Evolutionary conservation across 129 eudicot species (phyloP), one percentile per base, ranked within the genome.

Genomic region (Dittrichia graveolens): DNA sequence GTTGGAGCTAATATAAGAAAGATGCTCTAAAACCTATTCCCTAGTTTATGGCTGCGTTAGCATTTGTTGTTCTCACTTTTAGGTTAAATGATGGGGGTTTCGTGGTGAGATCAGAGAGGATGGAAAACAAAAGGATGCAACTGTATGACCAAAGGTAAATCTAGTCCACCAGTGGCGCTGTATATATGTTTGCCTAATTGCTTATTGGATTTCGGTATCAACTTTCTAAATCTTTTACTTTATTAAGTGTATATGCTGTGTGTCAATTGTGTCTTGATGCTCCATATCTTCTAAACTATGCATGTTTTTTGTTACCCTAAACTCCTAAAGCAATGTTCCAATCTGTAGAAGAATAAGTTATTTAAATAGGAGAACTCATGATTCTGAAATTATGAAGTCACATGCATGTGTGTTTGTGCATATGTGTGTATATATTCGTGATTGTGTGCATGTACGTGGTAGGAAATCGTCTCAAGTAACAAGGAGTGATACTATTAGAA

Each of bases 21-120:
- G 16, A 67, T 54, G 39, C 37, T 47, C 58, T 31, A 18, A 38
- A 67, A 35, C 31, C 48, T 8, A 37, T 37, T 38, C 60, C 53
- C 40, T 8, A 43, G 16, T 42, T 61, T n/a, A 61, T 57, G 6
- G 14, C 46, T 60, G 56, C 78, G 75, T 72, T 46, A 38, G 44
- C 46, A 44, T 7, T 8, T 73, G 14, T 61, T 77, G 57, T 75
- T 75, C 12, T 54, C 37, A 53, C 39, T 61, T 75, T 65, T 83
- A 94, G 99, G 91, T 78, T 90, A 77, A 74, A 62, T 45, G 75
- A 68, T 14, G 93, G 97, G 61, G 83, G 84, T 49, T 86, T 78
- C 61, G 74, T 82, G 50, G 88, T 94, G 75, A 90, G 99, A 83
- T 88, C 96, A 60, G 97, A 88, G 79, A 90, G 88, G 82, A 69